A percentile compares a stretch with the other conserved stretches of the same genome.
phyloP scores from a whole-genome alignment of 2,329 filamentous ascomycete species.

The Trichoderma harzianum region DNA sequence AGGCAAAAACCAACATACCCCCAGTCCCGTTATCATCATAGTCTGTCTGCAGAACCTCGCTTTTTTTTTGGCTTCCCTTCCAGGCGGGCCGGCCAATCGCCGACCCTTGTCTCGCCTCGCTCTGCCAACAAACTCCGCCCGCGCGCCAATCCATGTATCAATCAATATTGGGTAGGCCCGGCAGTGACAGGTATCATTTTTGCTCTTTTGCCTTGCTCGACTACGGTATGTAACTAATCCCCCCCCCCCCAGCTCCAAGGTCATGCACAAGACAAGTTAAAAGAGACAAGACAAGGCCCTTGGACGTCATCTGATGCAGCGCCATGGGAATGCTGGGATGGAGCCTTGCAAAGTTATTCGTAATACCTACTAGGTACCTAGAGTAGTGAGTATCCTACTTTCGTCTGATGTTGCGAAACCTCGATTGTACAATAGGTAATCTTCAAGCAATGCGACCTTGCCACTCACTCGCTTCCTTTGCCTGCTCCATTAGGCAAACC shows the following conservation, averaged over 20 bases:
- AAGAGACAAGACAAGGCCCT: background rate
- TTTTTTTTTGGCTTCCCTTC: background rate
- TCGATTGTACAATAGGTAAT: too few relatives aligned
- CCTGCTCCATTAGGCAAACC: background rate
- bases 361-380: background rate
- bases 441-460: background rate
- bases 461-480: background rate
- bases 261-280: background rate
- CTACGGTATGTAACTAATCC: background rate
- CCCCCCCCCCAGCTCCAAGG: too few relatives aligned
- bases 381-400: background rate
- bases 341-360: background rate
- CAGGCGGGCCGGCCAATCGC: background rate
- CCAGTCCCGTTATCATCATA: background rate
- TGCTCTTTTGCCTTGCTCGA: background rate
- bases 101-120: background rate
- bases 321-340: background rate
- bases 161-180: background rate
- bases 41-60: background rate
- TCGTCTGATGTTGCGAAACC: background rate
- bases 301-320: background rate
- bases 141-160: background rate
- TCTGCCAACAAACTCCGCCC: background rate
- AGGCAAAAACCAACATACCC: background rate
- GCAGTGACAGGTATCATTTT: background rate